Conservation (phyloP, 768 basidiomycete species). For the Phaeotremella skinneri region DNA sequence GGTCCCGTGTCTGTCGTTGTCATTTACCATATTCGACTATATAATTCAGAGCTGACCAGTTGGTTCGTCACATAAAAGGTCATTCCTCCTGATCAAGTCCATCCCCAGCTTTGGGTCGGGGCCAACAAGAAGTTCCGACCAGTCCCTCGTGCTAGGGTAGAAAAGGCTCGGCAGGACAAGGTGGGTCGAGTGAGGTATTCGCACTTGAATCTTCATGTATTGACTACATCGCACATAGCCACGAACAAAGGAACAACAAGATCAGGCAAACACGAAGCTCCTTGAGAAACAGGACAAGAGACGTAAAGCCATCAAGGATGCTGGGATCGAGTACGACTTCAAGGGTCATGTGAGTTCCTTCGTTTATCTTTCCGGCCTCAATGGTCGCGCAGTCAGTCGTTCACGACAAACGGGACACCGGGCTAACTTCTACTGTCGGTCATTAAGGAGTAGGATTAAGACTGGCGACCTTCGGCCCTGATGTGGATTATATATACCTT, state of each 20-base stretch:
- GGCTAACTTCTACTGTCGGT: no score
- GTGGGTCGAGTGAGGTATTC: slow-evolving; percentile 53
- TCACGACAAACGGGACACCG: no score
- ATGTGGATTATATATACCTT: no score
- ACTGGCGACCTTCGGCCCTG: no score
- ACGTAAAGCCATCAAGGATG: slow-evolving; percentile 72
- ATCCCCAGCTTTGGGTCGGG: slow-evolving; percentile 94
- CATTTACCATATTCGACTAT: no score
- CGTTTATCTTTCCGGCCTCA: no score
- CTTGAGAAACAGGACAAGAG: slow-evolving; percentile 72
- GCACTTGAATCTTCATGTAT: slow-evolving; percentile 3
- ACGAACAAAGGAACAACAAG: slow-evolving; percentile 70
- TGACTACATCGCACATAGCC: slow-evolving; percentile 54
- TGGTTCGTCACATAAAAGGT: slow-evolving; percentile 54
- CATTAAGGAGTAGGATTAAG: no score
- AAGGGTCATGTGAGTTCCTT: slow-evolving; percentile 82
- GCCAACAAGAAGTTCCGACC: slow-evolving; percentile 85
- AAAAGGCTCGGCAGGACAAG: slow-evolving; percentile 76
- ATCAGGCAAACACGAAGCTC: slow-evolving; percentile 65
- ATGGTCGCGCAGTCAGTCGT: no score
- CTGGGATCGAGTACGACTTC: slow-evolving; percentile 85
- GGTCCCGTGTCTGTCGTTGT: slow-evolving; percentile 16
- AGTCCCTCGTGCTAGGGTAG: slow-evolving; percentile 71
- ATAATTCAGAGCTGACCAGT: background rate
- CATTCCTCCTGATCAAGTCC: slow-evolving; percentile 83